Evolutionary conservation across 164 flowering plant genomes (phyloP).

Genomic region (Aristolochia californica): DNA sequence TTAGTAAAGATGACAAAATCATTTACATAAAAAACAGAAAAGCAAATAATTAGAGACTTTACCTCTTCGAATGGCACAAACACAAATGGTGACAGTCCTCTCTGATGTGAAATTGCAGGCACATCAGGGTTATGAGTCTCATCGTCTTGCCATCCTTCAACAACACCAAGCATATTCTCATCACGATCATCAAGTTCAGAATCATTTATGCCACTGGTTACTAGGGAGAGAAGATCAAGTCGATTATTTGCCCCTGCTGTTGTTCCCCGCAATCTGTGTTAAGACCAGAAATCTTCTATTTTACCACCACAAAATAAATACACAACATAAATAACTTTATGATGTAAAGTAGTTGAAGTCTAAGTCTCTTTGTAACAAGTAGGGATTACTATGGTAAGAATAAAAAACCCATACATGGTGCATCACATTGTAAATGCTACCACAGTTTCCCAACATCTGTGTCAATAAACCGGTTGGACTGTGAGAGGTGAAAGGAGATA

Average conservation of each 20-base stretch:
- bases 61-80: slow-evolving; percentile 96
- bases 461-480: too few species aligned
- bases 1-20: not conserved
- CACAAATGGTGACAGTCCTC: slow-evolving; percentile 80
- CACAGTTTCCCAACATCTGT: too few species aligned
- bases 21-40: not conserved
- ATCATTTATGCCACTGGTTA: slow-evolving; percentile 73
- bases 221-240: slow-evolving; percentile 77
- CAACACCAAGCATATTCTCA: slow-evolving; percentile 67
- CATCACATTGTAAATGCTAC: too few species aligned
- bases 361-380: too few species aligned
- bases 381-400: too few species aligned
- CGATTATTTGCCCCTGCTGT: slow-evolving; percentile 78
- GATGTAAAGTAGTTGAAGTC: too few species aligned
- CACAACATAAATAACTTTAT: too few species aligned
- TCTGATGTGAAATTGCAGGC: slow-evolving; percentile 81
- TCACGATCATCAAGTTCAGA: slow-evolving; percentile 38
- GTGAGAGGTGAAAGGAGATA: too few species aligned
- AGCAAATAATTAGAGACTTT: not conserved
- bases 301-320: not conserved
- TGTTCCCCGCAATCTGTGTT: slow-evolving; percentile 82
- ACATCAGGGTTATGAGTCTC: slow-evolving; percentile 94
- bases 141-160: slow-evolving; percentile 79
- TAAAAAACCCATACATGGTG: too few species aligned
- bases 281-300: slow-evolving; percentile 2